Evolutionary conservation across 2,329 filamentous ascomycete genomes (phyloP).

Genomic region (Tolypocladium album): DNA sequence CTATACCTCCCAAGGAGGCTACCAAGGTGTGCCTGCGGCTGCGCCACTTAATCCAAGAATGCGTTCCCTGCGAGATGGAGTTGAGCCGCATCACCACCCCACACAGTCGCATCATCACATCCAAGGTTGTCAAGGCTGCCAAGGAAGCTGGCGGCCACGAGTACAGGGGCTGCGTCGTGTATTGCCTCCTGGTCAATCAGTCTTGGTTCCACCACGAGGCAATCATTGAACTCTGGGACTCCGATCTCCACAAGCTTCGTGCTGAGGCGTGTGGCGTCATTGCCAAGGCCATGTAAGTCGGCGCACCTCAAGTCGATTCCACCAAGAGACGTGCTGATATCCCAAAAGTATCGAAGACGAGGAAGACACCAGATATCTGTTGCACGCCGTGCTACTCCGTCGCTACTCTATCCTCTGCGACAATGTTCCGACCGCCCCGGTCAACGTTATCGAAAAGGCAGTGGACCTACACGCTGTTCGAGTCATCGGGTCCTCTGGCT

Average conservation of each 20-base stretch:
- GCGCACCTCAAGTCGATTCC: neutral
- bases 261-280: slow-evolving; percentile 83
- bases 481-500: slow-evolving; percentile 85
- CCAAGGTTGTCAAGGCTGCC: slow-evolving; percentile 67
- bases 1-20: slow-evolving; percentile 67
- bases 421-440: slow-evolving; percentile 58
- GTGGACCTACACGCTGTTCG: slow-evolving; percentile 84
- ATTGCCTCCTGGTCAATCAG: slow-evolving; percentile 63
- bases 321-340: neutral
- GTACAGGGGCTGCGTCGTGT: slow-evolving; percentile 71
- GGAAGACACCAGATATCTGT: slow-evolving; percentile 65
- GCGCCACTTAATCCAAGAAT: slow-evolving; percentile 81
- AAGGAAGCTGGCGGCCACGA: slow-evolving; percentile 70
- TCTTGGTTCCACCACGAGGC: slow-evolving; percentile 73
- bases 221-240: slow-evolving; percentile 78
- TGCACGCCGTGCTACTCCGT: slow-evolving; percentile 75
- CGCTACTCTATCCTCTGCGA: slow-evolving; percentile 75
- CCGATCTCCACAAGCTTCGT: slow-evolving; percentile 68
- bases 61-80: slow-evolving; percentile 83
- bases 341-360: slow-evolving; percentile 66
- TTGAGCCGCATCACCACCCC: slow-evolving; percentile 62
- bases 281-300: slow-evolving; percentile 59
- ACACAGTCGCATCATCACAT: slow-evolving; percentile 78
- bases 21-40: slow-evolving; percentile 84
- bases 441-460: slow-evolving; percentile 86